Percentiles rank a stretch among this genome's conserved stretches.
These are phyloP conservation scores for Daldinia decipiens DNA, from an alignment of 495 filamentous ascomycete species.

Conservation along the genomic window DNA sequence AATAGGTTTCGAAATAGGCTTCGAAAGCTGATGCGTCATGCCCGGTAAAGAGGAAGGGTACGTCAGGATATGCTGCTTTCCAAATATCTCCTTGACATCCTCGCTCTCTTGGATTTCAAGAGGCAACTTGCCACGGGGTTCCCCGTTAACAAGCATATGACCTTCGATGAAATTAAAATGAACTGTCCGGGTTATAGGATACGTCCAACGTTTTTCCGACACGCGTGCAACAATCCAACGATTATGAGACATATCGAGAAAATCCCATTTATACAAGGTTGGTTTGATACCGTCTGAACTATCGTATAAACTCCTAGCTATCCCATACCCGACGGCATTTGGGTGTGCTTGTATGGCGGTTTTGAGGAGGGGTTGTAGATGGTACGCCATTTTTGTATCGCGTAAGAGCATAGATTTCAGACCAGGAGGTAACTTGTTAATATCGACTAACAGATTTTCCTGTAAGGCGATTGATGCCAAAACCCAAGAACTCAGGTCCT, in stretches of 20 bases:
- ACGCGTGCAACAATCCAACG: conserved; percentile 48
- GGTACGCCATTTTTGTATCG: conserved; percentile 58
- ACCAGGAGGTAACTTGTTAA: conserved; percentile 43
- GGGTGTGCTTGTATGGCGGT: conserved; percentile 40
- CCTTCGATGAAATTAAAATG: conserved; percentile 62
- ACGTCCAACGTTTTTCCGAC: not conserved
- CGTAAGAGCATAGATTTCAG: conserved; percentile 55
- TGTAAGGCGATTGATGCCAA: conserved; percentile 55
- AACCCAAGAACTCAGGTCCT: conserved; percentile 43
- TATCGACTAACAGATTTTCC: conserved; percentile 51
- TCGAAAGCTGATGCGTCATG: conserved; percentile 63
- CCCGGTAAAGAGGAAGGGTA: conserved; percentile 58
- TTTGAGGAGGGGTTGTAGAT: conserved; percentile 49
- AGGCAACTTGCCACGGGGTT: conserved; percentile 56
- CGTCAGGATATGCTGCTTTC: conserved; percentile 56
- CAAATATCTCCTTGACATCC: conserved; percentile 60
- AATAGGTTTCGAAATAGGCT: too few relatives aligned
- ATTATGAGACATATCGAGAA: conserved; percentile 43
- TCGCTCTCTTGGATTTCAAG: conserved; percentile 50
- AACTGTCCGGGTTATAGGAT: conserved; percentile 39
- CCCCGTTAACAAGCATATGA: conserved; percentile 59
- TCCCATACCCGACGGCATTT: conserved; percentile 47
- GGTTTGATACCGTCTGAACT: not conserved
- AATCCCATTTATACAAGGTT: conserved; percentile 27
- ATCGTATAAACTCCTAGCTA: conserved; percentile 31